Percentiles rank a stretch among this genome's conserved stretches.
Conservation (phyloP, 108 stramenopile species). For the Parietichytrium sp. region DNA sequence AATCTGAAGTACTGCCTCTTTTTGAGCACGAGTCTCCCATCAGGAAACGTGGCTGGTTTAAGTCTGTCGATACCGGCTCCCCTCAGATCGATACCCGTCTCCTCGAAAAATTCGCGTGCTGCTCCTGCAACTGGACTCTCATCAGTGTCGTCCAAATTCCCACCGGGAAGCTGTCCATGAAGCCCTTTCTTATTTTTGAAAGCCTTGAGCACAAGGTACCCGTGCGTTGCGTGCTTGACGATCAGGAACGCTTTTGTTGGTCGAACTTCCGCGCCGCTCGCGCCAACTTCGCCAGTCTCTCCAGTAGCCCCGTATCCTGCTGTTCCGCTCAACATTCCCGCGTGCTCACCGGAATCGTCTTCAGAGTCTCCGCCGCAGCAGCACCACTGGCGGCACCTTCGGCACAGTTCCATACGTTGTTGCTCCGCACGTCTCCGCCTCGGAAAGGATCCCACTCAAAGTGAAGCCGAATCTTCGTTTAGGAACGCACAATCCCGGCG, state of each 20-base stretch:
- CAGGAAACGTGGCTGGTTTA: background rate
- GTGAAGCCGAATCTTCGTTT: no score
- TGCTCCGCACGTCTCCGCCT: no score
- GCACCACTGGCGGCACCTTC: no score
- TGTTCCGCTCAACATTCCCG: no score
- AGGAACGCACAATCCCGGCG: no score
- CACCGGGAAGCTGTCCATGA: conserved; percentile 12
- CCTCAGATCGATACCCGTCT: conserved; percentile 22
- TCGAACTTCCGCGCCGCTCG: background rate
- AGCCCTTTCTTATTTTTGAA: conserved; percentile 17
- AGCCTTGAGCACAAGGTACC: conserved; percentile 18
- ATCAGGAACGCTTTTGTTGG: background rate
- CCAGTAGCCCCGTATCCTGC: no score
- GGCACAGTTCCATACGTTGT: no score
- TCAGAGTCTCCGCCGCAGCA: no score
- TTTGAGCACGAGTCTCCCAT: background rate
- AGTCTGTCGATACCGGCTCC: background rate
- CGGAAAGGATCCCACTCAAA: no score
- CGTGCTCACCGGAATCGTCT: no score
- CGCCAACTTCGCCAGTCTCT: no score
- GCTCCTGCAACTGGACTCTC: background rate
- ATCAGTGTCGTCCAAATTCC: background rate
- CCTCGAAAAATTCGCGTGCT: conserved; percentile 13
- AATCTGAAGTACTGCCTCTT: background rate
- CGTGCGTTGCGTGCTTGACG: background rate